A percentile compares a stretch with the other conserved stretches of the same genome.
Conservation (phyloP, 257 asterid species). For the Capsicum rhomboideum region DNA sequence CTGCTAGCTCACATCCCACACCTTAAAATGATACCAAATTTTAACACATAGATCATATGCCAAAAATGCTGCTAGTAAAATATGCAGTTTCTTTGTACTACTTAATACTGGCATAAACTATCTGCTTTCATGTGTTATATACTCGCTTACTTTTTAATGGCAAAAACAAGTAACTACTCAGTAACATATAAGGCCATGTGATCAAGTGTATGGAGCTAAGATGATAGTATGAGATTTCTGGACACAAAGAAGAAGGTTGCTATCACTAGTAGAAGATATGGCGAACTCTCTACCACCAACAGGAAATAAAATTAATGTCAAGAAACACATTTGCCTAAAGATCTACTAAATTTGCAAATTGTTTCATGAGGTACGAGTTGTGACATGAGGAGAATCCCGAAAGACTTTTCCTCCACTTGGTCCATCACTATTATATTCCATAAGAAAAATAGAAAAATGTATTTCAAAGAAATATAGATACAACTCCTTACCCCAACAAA, state of each 20-base stretch:
- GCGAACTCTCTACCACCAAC: neutral
- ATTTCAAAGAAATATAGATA: neutral
- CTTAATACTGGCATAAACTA: neutral
- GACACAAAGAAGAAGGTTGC: neutral
- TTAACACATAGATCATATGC: neutral
- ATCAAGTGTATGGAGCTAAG: neutral
- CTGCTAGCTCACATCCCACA: no score
- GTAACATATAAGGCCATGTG: neutral
- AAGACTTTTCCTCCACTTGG: neutral
- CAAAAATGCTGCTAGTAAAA: neutral
- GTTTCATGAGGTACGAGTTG: neutral
- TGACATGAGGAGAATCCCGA: neutral
- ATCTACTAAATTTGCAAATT: neutral
- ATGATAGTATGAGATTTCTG: neutral
- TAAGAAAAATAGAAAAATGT: neutral
- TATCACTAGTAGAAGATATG: neutral
- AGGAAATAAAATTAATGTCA: neutral
- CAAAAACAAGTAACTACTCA: neutral
- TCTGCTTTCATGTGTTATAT: neutral
- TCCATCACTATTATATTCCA: neutral
- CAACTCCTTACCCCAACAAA: conserved; percentile 38
- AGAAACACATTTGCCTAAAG: neutral
- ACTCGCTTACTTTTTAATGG: neutral
- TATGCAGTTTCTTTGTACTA: neutral
- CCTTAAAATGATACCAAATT: neutral